Percentiles rank a stretch among this genome's conserved stretches.
phyloP scores from a whole-genome alignment of 371 early-diverging fungal genomes.

The Sporodiniella umbellata region DNA sequence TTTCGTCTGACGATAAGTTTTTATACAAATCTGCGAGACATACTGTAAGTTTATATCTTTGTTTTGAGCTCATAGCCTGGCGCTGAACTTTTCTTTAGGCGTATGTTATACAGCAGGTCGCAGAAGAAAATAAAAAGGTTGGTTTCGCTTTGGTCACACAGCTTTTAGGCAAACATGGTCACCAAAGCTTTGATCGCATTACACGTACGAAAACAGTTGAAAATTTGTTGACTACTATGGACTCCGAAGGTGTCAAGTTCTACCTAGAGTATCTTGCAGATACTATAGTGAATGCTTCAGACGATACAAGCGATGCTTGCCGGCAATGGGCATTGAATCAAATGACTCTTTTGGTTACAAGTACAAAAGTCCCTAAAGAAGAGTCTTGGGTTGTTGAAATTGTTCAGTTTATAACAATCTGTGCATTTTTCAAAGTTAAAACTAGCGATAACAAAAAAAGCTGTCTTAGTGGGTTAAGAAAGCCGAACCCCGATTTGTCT shows the following conservation, averaged over 20 bases:
- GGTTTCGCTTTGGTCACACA: slow-evolving; percentile 59
- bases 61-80: too few species aligned
- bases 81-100: too few species aligned
- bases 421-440: slow-evolving; percentile 70
- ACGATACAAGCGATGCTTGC: slow-evolving; percentile 29
- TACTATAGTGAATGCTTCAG: slow-evolving; percentile 49
- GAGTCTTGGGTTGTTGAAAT: slow-evolving; percentile 66
- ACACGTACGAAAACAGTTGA: slow-evolving; percentile 78
- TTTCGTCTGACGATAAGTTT: slow-evolving; percentile 69
- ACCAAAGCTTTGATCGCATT: slow-evolving; percentile 71
- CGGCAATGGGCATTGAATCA: slow-evolving; percentile 83
- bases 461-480: slow-evolving; percentile 29
- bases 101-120: slow-evolving; percentile 46
- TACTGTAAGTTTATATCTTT: slow-evolving; percentile 59
- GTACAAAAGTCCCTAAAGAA: slow-evolving; percentile 68
- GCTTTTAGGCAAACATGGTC: slow-evolving; percentile 65
- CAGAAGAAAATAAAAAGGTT: slow-evolving; percentile 31
- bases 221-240: slow-evolving; percentile 67
- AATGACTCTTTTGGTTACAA: slow-evolving; percentile 71
- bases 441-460: slow-evolving; percentile 22
- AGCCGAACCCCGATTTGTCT: slow-evolving; percentile 59
- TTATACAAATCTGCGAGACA: slow-evolving; percentile 77
- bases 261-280: slow-evolving; percentile 73
- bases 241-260: slow-evolving; percentile 60
- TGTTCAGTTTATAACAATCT: slow-evolving; percentile 63